These are phyloP conservation scores for Craterostigma plantagineum DNA, from an alignment of 257 asterid species.

Conservation along the genomic window DNA sequence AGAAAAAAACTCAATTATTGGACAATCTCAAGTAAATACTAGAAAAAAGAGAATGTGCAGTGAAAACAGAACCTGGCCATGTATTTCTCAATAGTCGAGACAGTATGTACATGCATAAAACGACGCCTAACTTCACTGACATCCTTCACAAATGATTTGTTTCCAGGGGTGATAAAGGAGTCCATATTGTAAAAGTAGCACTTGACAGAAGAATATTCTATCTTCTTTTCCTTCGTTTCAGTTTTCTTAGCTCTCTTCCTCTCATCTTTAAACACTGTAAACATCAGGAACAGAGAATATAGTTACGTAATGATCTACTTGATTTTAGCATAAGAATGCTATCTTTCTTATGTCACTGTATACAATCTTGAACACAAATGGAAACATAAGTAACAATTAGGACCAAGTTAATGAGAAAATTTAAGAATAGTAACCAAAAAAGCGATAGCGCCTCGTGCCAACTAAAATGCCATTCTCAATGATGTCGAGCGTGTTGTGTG, in stretches of 20 bases:
- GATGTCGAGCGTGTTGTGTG: slow-evolving; percentile 12
- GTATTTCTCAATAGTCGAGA: slow-evolving; percentile 54
- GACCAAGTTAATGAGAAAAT: too few relatives aligned
- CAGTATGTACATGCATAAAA: slow-evolving; percentile 71
- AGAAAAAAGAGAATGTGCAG: slow-evolving; percentile 6
- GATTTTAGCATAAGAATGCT: too few relatives aligned
- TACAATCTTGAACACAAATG: slow-evolving; percentile 1
- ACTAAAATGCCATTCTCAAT: slow-evolving; percentile 45
- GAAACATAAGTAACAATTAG: not conserved
- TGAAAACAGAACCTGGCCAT: slow-evolving; percentile 46
- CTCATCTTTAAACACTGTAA: slow-evolving; percentile 66
- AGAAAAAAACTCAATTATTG: slow-evolving; percentile 4
- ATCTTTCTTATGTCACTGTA: too few relatives aligned
- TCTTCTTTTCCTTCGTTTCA: slow-evolving; percentile 13
- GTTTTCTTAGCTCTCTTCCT: slow-evolving; percentile 21
- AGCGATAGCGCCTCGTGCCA: slow-evolving; percentile 47
- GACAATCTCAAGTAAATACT: not conserved
- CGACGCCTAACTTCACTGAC: slow-evolving; percentile 38
- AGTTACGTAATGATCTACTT: not conserved
- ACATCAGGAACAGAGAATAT: slow-evolving; percentile 6
- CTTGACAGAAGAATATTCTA: slow-evolving; percentile 16
- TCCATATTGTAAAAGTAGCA: slow-evolving; percentile 45
- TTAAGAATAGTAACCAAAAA: slow-evolving; percentile 71
- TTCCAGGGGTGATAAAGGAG: slow-evolving; percentile 13
- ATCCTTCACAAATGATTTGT: slow-evolving; percentile 9